Evolutionary conservation across 495 filamentous ascomycete species (phyloP).

Genomic region (Annulohypoxylon nitens): DNA sequence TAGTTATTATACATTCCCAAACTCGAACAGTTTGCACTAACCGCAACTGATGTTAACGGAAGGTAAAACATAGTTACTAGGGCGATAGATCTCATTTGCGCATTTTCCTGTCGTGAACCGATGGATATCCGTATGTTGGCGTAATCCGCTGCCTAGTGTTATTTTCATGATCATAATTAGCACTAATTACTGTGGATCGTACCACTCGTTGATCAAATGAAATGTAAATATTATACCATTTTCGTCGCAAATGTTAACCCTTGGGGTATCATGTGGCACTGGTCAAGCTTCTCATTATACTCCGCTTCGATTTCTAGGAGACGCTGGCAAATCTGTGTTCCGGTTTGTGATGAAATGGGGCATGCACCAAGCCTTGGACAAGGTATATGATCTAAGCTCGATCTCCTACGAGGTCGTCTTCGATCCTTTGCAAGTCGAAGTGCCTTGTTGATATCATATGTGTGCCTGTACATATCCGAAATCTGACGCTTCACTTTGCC

Average conservation of each 20-base stretch:
- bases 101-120: slow-evolving; percentile 25
- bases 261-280: slow-evolving; percentile 28
- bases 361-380: not conserved
- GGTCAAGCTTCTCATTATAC: slow-evolving; percentile 36
- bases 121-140: slow-evolving; percentile 22
- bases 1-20: not conserved
- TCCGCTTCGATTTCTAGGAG: slow-evolving; percentile 22
- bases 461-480: slow-evolving; percentile 24
- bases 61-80: slow-evolving; percentile 38
- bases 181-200: not conserved
- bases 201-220: not conserved
- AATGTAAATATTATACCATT: slow-evolving; percentile 11
- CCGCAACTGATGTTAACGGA: slow-evolving; percentile 34
- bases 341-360: not conserved
- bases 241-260: slow-evolving; percentile 14
- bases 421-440: not conserved
- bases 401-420: not conserved
- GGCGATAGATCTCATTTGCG: slow-evolving; percentile 38
- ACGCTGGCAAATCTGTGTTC: slow-evolving; percentile 14
- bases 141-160: slow-evolving; percentile 19
- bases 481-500: slow-evolving; percentile 23
- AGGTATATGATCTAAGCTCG: not conserved
- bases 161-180: not conserved
- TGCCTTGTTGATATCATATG: slow-evolving; percentile 3
- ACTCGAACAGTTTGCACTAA: not conserved